phyloP scores from a whole-genome alignment of 352 stramenopile genomes.

The Phytophthora cryptogea region DNA sequence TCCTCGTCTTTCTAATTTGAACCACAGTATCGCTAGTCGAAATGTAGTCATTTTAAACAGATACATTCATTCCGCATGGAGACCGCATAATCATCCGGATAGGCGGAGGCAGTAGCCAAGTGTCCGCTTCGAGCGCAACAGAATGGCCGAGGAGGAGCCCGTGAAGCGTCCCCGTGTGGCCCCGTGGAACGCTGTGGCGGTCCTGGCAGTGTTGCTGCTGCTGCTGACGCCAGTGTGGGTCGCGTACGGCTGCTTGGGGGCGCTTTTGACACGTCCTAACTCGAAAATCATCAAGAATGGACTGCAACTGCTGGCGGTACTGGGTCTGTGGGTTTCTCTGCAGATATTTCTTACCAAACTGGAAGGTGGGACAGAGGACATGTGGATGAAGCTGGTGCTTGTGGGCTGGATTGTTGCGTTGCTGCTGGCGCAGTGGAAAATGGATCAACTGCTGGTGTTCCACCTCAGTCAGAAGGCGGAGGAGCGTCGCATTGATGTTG shows the following conservation, averaged over 20 bases:
- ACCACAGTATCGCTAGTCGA: not conserved
- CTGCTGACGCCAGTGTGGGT: conserved; percentile 51
- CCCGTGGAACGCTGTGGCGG: conserved; percentile 21
- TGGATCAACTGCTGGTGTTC: conserved; percentile 48
- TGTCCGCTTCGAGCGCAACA: not conserved
- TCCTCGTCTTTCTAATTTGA: conserved; percentile 2
- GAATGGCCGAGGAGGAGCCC: conserved; percentile 17
- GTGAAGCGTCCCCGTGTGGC: conserved; percentile 29
- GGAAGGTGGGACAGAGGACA: not conserved
- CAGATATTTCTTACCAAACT: conserved; percentile 23
- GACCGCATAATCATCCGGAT: not conserved
- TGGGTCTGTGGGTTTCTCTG: conserved; percentile 20
- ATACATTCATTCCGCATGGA: conserved; percentile 1
- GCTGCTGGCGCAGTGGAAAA: conserved; percentile 50
- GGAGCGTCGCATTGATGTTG: conserved; percentile 27
- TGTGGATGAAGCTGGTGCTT: conserved; percentile 13
- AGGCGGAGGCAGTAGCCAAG: not conserved
- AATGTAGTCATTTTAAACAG: conserved; percentile 2
- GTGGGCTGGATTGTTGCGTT: conserved; percentile 33
- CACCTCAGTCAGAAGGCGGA: conserved; percentile 35
- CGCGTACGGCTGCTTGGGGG: conserved; percentile 46
- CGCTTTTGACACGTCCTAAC: conserved; percentile 41
- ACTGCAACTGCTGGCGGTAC: conserved; percentile 25
- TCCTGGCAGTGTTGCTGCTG: conserved; percentile 33
- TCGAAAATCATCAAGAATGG: conserved; percentile 25